phyloP scores from a whole-genome alignment of 202 grass and related monocot genomes.

The Panicum virgatum region DNA sequence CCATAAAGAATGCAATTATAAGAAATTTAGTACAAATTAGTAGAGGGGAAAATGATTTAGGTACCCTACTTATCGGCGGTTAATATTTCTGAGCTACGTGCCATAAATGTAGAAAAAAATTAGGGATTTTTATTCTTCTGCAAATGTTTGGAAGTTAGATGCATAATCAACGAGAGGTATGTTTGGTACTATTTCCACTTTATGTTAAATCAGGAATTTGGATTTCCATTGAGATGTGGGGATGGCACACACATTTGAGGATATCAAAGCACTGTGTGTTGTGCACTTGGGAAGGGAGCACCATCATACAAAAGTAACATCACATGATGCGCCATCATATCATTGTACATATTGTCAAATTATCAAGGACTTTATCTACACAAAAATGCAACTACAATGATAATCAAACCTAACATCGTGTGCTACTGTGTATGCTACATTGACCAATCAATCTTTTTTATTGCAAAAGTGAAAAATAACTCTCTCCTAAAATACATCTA shows the following conservation, averaged over 20 bases:
- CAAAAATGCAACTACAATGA: neutral
- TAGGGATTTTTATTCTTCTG: no score
- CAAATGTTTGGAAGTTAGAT: neutral
- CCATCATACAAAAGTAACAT: neutral
- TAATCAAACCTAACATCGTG: neutral
- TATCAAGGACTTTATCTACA: neutral
- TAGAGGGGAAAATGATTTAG: no score
- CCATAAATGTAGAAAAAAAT: no score
- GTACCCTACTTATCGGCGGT: no score
- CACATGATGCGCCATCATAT: conserved; percentile 11
- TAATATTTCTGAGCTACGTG: no score
- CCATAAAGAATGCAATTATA: no score
- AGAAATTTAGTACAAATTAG: no score
- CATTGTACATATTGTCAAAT: neutral
- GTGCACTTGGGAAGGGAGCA: neutral
- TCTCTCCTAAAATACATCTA: neutral
- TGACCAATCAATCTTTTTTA: neutral
- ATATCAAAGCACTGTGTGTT: neutral
- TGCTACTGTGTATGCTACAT: neutral
- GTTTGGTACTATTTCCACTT: neutral
- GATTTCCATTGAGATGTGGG: neutral
- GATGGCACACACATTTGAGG: neutral
- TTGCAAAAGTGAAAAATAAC: neutral
- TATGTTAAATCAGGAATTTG: neutral
- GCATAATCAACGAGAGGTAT: neutral